A percentile compares a stretch with the other conserved stretches of the same genome.
phyloP scores from a whole-genome alignment of 768 basidiomycete genomes.

The Lentinus brumalis region DNA sequence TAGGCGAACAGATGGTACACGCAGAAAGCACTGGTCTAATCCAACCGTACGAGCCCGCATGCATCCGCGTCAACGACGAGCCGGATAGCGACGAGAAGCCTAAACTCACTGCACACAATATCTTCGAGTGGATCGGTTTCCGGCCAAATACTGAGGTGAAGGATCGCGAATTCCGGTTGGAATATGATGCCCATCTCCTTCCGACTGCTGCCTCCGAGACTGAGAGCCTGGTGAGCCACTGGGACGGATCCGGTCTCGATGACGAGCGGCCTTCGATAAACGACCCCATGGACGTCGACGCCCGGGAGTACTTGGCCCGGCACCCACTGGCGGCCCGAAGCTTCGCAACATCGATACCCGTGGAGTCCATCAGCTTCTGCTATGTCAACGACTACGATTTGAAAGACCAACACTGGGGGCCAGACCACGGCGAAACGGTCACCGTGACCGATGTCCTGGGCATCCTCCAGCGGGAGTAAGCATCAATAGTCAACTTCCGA shows the following conservation, averaged over 20 bases:
- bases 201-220: background rate
- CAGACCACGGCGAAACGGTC: background rate
- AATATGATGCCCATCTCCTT: background rate
- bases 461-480: background rate
- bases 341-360: background rate
- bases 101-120: background rate
- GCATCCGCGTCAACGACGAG: background rate
- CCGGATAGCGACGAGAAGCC: no score
- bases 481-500: background rate
- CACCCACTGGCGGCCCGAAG: background rate
- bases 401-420: background rate
- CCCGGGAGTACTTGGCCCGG: background rate
- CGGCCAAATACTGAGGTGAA: background rate
- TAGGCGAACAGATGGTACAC: background rate
- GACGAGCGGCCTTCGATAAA: background rate
- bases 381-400: background rate
- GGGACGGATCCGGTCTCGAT: no score
- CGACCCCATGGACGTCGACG: background rate
- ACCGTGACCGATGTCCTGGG: background rate
- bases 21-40: background rate
- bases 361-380: background rate
- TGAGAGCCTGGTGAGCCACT: no score
- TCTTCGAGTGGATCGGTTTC: constrained; percentile 1
- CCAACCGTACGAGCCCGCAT: background rate
- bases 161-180: background rate